Percentiles rank a stretch among this genome's conserved stretches.
Evolutionary conservation across 2,329 filamentous ascomycete species (phyloP).

Genomic region (Aspergillus fijiensis): DNA sequence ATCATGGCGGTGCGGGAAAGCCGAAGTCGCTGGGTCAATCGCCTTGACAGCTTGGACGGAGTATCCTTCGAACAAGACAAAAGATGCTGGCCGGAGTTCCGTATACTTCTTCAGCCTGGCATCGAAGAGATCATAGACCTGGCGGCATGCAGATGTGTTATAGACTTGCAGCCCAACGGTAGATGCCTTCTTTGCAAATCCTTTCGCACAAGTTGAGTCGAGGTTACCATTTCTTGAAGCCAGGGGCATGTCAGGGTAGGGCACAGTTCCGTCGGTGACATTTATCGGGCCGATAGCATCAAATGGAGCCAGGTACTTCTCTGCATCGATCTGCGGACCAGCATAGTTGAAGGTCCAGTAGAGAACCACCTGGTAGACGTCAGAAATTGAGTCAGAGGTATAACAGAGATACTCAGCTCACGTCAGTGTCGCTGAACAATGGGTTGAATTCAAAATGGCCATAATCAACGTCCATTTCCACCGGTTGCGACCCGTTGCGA

Average conservation of each 20-base stretch:
- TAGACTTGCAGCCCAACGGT: not conserved
- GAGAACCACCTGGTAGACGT: not conserved
- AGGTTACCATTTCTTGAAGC: no score
- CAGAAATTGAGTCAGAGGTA: no score
- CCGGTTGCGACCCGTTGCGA: no score
- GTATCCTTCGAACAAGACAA: not conserved
- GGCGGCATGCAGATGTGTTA: not conserved
- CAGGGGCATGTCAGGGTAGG: no score
- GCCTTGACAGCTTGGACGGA: not conserved
- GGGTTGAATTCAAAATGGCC: no score
- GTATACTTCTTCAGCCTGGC: not conserved
- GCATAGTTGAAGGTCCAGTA: not conserved
- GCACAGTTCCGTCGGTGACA: no score
- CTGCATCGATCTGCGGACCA: not conserved
- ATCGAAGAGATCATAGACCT: not conserved
- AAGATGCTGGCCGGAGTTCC: not conserved
- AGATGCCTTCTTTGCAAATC: no score
- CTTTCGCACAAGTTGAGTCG: not conserved
- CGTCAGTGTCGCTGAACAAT: no score
- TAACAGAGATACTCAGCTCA: no score
- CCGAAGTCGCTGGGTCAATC: not conserved
- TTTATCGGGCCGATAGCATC: not conserved
- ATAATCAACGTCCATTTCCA: no score
- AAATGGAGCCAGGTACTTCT: not conserved
- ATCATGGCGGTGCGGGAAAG: not conserved